phyloP scores from a whole-genome alignment of 208 protist species.

The Leishmania braziliensis region DNA sequence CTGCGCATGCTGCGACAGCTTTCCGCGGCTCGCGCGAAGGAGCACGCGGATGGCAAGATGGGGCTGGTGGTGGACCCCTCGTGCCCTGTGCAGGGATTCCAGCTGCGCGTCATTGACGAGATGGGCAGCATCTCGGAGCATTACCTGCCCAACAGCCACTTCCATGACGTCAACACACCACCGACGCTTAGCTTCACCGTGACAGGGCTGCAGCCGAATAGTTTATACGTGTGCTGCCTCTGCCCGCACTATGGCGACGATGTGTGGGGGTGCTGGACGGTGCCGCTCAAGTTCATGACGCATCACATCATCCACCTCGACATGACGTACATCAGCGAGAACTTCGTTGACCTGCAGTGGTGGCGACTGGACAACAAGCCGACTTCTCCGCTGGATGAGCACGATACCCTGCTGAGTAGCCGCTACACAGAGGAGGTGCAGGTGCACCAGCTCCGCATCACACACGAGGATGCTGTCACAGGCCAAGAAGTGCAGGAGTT shows the following conservation, averaged over 20 bases:
- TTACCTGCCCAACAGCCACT: constrained; percentile 26
- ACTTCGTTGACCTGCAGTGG: constrained; percentile 92
- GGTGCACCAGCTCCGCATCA: constrained; percentile 80
- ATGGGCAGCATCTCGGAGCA: constrained; percentile 34
- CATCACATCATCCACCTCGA: constrained; percentile 92
- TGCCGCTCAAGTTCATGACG: constrained; percentile 89
- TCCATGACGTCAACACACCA: constrained; percentile 3
- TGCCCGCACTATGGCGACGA: constrained; percentile 80
- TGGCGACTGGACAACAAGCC: constrained; percentile 83
- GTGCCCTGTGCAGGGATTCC: constrained; percentile 72
- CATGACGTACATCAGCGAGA: constrained; percentile 86
- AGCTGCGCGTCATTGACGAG: constrained; percentile 80
- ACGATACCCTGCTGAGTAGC: constrained; percentile 59
- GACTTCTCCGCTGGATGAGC: constrained; percentile 51
- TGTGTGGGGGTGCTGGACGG: constrained; percentile 83
- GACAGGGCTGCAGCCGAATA: constrained; percentile 77
- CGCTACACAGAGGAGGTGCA: constrained; percentile 60
- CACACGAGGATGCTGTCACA: constrained; percentile 55
- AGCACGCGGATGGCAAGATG: constrained; percentile 56
- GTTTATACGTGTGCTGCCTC: constrained; percentile 83
- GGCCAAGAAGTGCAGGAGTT: constrained; percentile 64
- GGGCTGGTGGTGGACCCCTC: constrained; percentile 48
- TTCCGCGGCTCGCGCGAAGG: constrained; percentile 34
- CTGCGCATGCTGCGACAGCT: constrained; percentile 55
- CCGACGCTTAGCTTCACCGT: constrained; percentile 62